These are phyloP conservation scores for Fusarium concolor DNA, from an alignment of 2,329 filamentous ascomycete species.

Conservation along the genomic window DNA sequence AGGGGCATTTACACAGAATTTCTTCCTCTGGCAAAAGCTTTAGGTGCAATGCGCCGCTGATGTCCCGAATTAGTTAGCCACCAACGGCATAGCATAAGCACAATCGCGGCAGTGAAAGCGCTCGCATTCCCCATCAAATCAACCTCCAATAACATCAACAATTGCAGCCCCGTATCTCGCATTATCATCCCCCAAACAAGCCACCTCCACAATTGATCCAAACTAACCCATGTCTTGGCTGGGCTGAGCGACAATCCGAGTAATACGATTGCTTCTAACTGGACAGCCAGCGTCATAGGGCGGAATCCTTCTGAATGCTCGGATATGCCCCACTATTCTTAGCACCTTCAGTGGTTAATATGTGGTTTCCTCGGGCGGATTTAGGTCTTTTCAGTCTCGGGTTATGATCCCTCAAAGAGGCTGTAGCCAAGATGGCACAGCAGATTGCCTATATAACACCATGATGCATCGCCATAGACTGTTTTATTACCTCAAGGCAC, in stretches of 20 bases:
- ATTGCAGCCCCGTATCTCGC: conserved; percentile 14
- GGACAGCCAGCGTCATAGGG: no score
- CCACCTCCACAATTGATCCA: conserved; percentile 16
- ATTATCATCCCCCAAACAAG: conserved; percentile 3
- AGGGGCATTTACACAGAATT: no score
- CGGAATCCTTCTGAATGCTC: no score
- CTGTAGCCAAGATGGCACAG: not conserved
- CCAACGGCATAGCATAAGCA: no score
- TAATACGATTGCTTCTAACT: conserved; percentile 20
- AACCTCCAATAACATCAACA: not conserved
- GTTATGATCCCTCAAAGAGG: conserved; percentile 24
- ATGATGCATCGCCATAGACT: fast-evolving
- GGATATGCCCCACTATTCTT: no score
- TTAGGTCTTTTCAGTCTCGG: no score
- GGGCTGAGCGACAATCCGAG: conserved; percentile 31
- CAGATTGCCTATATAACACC: conserved; percentile 15
- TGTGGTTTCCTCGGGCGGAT: no score
- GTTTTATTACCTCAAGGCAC: fast-evolving
- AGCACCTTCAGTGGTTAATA: no score
- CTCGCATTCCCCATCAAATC: not conserved
- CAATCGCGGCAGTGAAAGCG: not conserved
- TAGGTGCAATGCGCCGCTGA: no score
- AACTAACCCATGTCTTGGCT: conserved; percentile 9
- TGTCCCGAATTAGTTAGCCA: no score
- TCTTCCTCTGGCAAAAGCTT: no score